Base-by-base conservation (phyloP, 129 eudicot species). In the Erigeron canadensis region DNA sequence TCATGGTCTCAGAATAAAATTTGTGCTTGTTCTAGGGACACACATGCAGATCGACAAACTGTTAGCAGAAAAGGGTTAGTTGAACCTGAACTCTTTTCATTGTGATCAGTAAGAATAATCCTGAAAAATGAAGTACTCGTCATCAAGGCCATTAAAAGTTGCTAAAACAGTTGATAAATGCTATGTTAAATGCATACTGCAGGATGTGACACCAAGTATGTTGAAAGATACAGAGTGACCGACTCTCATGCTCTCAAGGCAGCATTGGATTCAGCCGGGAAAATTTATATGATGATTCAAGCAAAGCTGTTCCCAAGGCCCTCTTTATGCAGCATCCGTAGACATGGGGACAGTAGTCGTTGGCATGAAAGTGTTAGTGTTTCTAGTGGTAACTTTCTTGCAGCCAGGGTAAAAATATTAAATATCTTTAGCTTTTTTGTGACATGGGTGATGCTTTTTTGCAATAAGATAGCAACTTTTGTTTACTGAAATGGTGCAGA, bases 251-350 rank as follows among this genome's bases (percentile, higher is more conserved):
- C 96, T 42, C 89, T 89, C 34, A 23, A 76, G 77, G 96, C 92
- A 23, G 82, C 92, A 13, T 77, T 82, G 82, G 89, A 89, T 78
- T 88, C 96, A 56, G 77, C 89, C 8, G 92, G 92, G 6, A 89
- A 89, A 67, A 86, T 86, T 17, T 70, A 81, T 41, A 70, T 57
- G 16, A 72, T 82, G 80, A 75, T 89, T 45, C 87, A 86, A 77
- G 81, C 96, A 21, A 86, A 84, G 79, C 81, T 89, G 23, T 87
- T 92, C 71, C 86, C 89, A 10, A 87, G 92, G 17, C 92, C 96
- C 39, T 86, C 89, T 23, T 81, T 86, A 56, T 76, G 80, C 73
- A 86, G 77, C 71, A 70, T 80, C 17, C 87, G 82, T 37, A 81
- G 87, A 46, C 89, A 62, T 34, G 67, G 67, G 13, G 17, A 89